Evolutionary conservation across 495 filamentous ascomycete species (phyloP).

Genomic region (Daldinia loculata): DNA sequence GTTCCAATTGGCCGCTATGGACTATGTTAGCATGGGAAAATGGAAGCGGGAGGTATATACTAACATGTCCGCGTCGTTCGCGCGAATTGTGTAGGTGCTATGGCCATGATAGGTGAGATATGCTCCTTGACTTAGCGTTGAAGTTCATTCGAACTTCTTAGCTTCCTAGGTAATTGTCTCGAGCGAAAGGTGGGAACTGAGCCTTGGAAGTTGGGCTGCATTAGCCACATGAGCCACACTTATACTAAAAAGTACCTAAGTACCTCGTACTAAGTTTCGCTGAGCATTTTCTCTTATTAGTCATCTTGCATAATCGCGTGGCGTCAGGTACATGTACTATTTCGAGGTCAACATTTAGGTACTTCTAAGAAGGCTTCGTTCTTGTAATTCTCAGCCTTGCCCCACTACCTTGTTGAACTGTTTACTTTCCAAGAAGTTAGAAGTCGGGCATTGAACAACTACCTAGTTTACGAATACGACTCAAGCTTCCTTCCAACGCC

Average conservation of each 20-base stretch:
- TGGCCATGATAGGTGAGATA: constrained; percentile 57
- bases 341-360: neutral
- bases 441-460: neutral
- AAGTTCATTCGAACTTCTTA: constrained; percentile 36
- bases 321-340: constrained; percentile 11
- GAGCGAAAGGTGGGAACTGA: constrained; percentile 28
- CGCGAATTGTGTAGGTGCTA: constrained; percentile 93
- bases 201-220: constrained; percentile 22
- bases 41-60: constrained; percentile 48
- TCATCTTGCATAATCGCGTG: constrained; percentile 17
- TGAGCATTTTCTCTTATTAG: constrained; percentile 25
- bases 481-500: neutral
- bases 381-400: constrained; percentile 36
- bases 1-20: constrained; percentile 80
- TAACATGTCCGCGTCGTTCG: constrained; percentile 88
- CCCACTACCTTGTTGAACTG: constrained; percentile 26
- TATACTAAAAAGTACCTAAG: neutral
- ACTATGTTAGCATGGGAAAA: constrained; percentile 26
- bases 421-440: neutral
- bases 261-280: too few species aligned
- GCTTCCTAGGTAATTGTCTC: constrained; percentile 25
- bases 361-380: constrained; percentile 20
- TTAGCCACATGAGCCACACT: constrained; percentile 14
- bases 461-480: neutral
- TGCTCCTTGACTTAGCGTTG: constrained; percentile 36